Conservation (phyloP, 225 moss, liverwort and hornwort species). For the Marchantia polymorpha region DNA sequence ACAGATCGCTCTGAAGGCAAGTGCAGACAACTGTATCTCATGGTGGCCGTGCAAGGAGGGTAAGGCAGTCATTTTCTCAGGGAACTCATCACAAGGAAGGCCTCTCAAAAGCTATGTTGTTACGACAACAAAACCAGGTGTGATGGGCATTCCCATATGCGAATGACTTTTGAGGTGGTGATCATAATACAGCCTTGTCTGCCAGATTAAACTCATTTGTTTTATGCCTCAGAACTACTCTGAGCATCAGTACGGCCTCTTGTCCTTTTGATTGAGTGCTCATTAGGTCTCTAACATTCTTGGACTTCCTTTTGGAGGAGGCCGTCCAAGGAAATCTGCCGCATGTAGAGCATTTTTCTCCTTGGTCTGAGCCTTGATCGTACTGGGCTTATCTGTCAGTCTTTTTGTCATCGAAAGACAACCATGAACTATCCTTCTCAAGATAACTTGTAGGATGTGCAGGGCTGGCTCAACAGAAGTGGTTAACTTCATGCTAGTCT, state of each 20-base stretch:
- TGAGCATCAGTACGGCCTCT: background rate
- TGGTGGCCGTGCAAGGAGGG: background rate
- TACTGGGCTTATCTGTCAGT: conserved; percentile 8
- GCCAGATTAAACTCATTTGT: background rate
- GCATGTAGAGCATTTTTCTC: conserved; percentile 15
- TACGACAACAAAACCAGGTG: background rate
- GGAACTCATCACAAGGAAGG: background rate
- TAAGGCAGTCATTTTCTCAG: background rate
- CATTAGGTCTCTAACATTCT: background rate
- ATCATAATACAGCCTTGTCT: background rate
- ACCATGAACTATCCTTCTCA: conserved; percentile 15
- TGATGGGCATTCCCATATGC: background rate
- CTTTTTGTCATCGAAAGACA: conserved; percentile 10
- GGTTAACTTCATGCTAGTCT: conserved; percentile 15
- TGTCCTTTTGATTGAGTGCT: background rate
- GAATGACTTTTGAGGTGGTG: background rate
- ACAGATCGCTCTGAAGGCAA: conserved; percentile 16
- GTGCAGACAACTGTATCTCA: conserved; percentile 6
- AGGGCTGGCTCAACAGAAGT: background rate
- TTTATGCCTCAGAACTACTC: conserved; percentile 8
- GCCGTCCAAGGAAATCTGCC: conserved; percentile 6
- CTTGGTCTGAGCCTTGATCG: conserved; percentile 13
- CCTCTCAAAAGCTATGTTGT: background rate
- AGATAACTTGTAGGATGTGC: conserved; percentile 7
- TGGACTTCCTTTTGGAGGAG: background rate